phyloP scores from a whole-genome alignment of 345 rosid genomes.

The Pugionium dolabratum region DNA sequence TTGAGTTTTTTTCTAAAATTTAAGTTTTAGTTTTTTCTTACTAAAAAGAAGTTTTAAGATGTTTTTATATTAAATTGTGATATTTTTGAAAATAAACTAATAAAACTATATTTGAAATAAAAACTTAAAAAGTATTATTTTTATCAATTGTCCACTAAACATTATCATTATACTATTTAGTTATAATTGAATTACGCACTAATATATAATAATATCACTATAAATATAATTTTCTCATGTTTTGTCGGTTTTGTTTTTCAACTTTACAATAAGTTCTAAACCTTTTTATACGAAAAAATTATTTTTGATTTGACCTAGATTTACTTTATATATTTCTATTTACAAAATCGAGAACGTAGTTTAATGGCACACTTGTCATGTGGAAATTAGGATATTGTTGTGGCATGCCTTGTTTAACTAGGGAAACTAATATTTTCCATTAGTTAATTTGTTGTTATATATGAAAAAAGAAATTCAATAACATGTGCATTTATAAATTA shows the following conservation, averaged over 20 bases:
- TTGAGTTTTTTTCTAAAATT: too few species aligned
- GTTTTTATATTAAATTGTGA: too few species aligned
- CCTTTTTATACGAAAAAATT: background rate
- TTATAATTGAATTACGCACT: background rate
- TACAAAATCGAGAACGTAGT: background rate
- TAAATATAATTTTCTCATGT: conserved; percentile 11
- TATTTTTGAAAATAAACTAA: too few species aligned
- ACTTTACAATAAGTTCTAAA: background rate
- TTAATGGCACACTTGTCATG: background rate
- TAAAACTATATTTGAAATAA: too few species aligned
- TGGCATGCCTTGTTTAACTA: background rate
- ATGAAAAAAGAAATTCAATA: background rate
- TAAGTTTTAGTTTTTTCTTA: too few species aligned
- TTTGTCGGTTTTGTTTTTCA: background rate
- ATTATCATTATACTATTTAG: background rate
- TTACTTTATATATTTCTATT: background rate
- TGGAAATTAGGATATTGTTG: background rate
- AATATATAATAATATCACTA: background rate
- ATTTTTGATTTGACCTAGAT: background rate
- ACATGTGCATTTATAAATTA: conserved; percentile 25
- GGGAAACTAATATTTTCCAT: conserved; percentile 5
- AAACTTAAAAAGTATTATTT: too few species aligned
- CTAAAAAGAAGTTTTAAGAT: too few species aligned
- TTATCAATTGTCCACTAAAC: too few species aligned
- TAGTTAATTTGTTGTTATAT: background rate